Evolutionary conservation across 225 moss, liverwort and hornwort genomes (phyloP), one percentile per base, ranked within the genome.

Genomic region (Rhytidiadelphus loreus): DNA sequence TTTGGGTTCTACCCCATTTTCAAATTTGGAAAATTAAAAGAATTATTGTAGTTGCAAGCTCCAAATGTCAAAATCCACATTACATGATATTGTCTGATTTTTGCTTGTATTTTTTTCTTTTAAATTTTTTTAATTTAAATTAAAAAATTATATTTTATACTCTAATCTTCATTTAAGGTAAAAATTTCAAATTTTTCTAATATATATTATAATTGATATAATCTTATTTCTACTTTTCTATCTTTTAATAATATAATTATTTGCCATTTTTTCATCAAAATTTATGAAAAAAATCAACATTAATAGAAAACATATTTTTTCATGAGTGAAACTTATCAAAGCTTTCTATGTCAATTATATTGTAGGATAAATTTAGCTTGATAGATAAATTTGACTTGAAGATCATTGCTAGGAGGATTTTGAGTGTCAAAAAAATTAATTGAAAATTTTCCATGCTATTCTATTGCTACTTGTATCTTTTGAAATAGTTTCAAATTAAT

Each of bases 1-100:
- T n/a, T n/a, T n/a, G 12, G 6, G 4, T 68, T n/a, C 9, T n/a
- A 21, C 1, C 3, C 0, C 3, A 65, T 37, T 65, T 37, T 6
- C 11, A 65, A 65, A 20, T 21, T 39, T n/a, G 7, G 39, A 68
- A 23, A 23, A 23, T 69, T 70, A 7, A 70, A 70, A 41, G 7
- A 41, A 24, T 14, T 14, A 41, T 41, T 41, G n/a, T n/a, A n/a
- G n/a, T n/a, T n/a, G 39, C 25, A 70, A 25, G 8, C 8, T 70
- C 25, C 3, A 14, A 41, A 1, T 8, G 3, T 26, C 16, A 9
- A 26, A 43, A 16, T 43, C 6, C 8, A 43, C 16, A 28, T 71
- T 16, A 16, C 0, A 43, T 5, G 26, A 15, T 70, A 26, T 11
- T 25, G 4, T 43, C 1, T 26, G 24, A 41, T 24, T 9, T 7